phyloP scores from a whole-genome alignment of 202 grass and related monocot species.

The Schoenoplectus triqueter region DNA sequence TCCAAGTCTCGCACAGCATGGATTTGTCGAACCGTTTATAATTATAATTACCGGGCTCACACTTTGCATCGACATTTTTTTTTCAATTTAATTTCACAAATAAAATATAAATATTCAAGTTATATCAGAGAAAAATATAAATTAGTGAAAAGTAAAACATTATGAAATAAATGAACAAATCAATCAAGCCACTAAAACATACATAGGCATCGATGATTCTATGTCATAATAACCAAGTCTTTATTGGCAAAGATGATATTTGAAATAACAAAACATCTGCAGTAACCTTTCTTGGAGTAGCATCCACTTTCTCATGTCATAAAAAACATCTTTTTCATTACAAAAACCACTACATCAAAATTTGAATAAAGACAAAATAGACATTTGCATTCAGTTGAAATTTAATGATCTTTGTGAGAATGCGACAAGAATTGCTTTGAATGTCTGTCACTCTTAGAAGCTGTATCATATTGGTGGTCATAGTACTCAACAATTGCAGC shows the following conservation, averaged over 20 bases:
- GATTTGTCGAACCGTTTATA: too few species aligned
- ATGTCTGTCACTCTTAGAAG: slow-evolving; percentile 63
- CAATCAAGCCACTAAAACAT: neutral
- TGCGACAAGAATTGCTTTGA: slow-evolving; percentile 65
- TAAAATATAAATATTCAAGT: neutral
- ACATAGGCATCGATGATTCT: neutral
- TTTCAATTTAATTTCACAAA: too few species aligned
- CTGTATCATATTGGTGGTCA: slow-evolving; percentile 65
- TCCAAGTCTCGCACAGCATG: too few species aligned
- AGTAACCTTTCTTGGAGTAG: neutral
- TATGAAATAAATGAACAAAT: neutral
- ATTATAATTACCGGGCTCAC: too few species aligned
- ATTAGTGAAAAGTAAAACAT: neutral
- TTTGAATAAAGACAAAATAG: neutral
- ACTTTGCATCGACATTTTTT: too few species aligned
- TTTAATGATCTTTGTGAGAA: slow-evolving; percentile 77
- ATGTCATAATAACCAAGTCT: neutral
- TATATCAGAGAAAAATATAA: too few species aligned
- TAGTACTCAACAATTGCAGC: slow-evolving; percentile 91
- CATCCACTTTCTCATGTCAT: slow-evolving; percentile 1
- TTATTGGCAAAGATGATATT: slow-evolving; percentile 9
- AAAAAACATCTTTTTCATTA: neutral
- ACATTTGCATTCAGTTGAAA: neutral
- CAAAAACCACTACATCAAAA: neutral
- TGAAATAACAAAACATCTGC: neutral